Evolutionary conservation across 1,284 basidiomycete species (phyloP), one percentile per base, ranked within the genome.

Genomic region (Leccinum pachyderme): DNA sequence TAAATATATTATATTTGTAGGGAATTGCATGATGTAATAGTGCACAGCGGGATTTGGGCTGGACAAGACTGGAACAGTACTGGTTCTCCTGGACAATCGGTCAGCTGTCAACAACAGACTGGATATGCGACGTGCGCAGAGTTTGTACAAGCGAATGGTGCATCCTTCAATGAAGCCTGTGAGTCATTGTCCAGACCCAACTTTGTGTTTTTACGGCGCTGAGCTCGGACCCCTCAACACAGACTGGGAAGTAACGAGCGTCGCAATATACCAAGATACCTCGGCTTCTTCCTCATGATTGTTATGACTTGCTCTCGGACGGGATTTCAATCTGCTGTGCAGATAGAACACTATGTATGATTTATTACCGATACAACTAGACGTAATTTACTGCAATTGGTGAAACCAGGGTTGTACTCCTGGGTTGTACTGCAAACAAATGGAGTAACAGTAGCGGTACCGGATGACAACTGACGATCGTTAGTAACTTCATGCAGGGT

Each of bases 11-110:
- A 28, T 58, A 32, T 41, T 44, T 18, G 11, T 45, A 32, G 52
- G 52, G 50, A 22, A 28, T 18, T 18, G 18, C 18, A 18, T 18
- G 18, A 18, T 18, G 18, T 18, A 18, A 18, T 18, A 18, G 18
- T 53, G 24, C 59, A n/a, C 63, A 92, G 91, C 63, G 93, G 93
- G 58, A 89, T 93, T 62, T 95, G 91, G 94, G 93, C 93, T 12
- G 84, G 86, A 49, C 77, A 77, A 44, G 87, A 83, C n/a, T 95
- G 93, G 93, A 75, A 71, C 50, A 59, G 72, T 27, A 74, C 85
- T 46, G 88, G 87, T 43, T 77, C 85, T 56, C 88, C 89, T 6
- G 92, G 93, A 49, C 90, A 94, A 73, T 82, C 81, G 5, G 79
- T 86, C 68, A 91, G 87, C 65, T 96, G 93, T 66, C 89, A 89